phyloP scores from a whole-genome alignment of 2,329 filamentous ascomycete genomes.

The Basipetospora chlamydospora region DNA sequence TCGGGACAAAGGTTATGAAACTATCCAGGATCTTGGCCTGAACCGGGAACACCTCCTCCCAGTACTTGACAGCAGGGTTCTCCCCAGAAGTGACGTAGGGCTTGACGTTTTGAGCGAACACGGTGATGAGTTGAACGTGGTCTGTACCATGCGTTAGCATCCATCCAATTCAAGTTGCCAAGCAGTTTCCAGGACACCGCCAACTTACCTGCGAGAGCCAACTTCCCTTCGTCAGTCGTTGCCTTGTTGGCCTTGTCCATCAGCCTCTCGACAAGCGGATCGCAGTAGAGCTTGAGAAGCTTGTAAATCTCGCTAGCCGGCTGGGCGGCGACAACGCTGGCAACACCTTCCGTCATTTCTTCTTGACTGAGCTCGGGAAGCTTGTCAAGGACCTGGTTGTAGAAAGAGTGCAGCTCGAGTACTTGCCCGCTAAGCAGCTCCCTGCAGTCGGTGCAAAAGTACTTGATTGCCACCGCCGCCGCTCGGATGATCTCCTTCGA shows the following conservation, averaged over 20 bases:
- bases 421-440: constrained; percentile 74
- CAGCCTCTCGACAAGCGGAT: constrained; percentile 72
- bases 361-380: constrained; percentile 80
- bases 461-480: constrained; percentile 87
- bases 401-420: constrained; percentile 78
- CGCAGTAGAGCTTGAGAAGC: constrained; percentile 81
- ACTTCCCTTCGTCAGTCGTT: constrained; percentile 66
- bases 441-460: constrained; percentile 91
- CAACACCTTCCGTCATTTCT: constrained; percentile 91
- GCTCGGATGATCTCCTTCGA: constrained; percentile 86
- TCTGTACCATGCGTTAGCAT: constrained; percentile 32
- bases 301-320: constrained; percentile 66
- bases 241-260: constrained; percentile 81
- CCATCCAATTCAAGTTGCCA: not conserved
- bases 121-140: constrained; percentile 80
- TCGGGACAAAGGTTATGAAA: constrained; percentile 73
- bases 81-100: constrained; percentile 60
- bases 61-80: constrained; percentile 91
- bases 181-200: no score
- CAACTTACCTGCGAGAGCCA: constrained; percentile 72
- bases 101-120: constrained; percentile 66
- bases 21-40: constrained; percentile 75
- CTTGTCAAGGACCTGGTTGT: constrained; percentile 75
- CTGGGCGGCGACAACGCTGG: constrained; percentile 78
- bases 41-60: constrained; percentile 82